Evolutionary conservation across 495 filamentous ascomycete species (phyloP).

Genomic region (Aspergillus incahuasiensis): DNA sequence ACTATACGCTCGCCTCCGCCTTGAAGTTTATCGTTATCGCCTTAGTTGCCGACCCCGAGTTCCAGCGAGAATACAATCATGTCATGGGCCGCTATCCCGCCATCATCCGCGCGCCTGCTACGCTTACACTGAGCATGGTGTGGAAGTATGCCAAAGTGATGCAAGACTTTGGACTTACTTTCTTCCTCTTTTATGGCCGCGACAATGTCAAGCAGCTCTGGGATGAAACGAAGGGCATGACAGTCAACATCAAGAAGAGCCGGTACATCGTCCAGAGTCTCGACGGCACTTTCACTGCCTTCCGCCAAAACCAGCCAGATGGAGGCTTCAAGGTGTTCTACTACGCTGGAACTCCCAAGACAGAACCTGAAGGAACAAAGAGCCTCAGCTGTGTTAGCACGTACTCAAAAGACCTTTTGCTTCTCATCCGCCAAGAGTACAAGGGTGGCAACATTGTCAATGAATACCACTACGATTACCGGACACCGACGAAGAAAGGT

Average conservation of each 20-base stretch:
- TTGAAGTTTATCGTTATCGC: slow-evolving; percentile 54
- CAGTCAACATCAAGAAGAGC: slow-evolving; percentile 42
- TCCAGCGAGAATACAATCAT: slow-evolving; percentile 54
- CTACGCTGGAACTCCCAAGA: slow-evolving; percentile 41
- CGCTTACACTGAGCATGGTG: slow-evolving; percentile 39
- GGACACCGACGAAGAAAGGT: slow-evolving; percentile 27
- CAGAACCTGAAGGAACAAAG: slow-evolving; percentile 38
- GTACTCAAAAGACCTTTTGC: slow-evolving; percentile 45
- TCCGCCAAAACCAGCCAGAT: slow-evolving; percentile 36
- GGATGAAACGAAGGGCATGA: slow-evolving; percentile 46
- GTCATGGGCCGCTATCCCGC: slow-evolving; percentile 31
- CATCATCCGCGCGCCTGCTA: slow-evolving; percentile 35
- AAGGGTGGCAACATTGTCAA: slow-evolving; percentile 41
- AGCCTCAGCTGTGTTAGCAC: slow-evolving; percentile 42
- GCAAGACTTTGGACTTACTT: slow-evolving; percentile 38
- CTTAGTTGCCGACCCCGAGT: slow-evolving; percentile 53
- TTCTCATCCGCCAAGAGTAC: slow-evolving; percentile 46
- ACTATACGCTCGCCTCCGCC: slow-evolving; percentile 36
- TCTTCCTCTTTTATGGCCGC: slow-evolving; percentile 48
- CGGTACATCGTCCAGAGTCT: slow-evolving; percentile 41
- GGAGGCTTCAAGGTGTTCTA: slow-evolving; percentile 45
- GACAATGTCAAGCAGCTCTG: slow-evolving; percentile 40
- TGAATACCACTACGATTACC: slow-evolving; percentile 51
- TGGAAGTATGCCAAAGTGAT: slow-evolving; percentile 46
- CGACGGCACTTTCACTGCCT: slow-evolving; percentile 45